Evolutionary conservation across 2,329 filamentous ascomycete genomes (phyloP).

Genomic region (Cadophora luteo-olivacea): DNA sequence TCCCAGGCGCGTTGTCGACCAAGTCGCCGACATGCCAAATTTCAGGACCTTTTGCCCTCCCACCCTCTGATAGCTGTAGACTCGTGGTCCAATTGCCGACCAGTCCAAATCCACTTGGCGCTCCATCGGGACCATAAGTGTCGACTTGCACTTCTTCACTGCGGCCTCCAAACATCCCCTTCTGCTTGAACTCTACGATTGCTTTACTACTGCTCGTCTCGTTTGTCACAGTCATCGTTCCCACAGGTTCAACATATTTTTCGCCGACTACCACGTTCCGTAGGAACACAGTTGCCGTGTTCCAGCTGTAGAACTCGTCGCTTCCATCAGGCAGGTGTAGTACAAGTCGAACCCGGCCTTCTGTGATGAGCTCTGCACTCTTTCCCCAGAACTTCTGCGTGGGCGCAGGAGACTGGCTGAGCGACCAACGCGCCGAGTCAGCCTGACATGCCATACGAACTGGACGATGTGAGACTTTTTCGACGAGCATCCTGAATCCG

Average conservation of each 20-base stretch:
- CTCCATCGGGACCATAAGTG: slow-evolving; percentile 70
- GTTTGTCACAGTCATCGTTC: slow-evolving; percentile 84
- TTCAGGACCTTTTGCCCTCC: slow-evolving; percentile 65
- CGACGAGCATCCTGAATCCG: slow-evolving; percentile 89
- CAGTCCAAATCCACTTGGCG: slow-evolving; percentile 70
- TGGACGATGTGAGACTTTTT: slow-evolving; percentile 93
- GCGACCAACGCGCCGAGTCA: slow-evolving; percentile 83
- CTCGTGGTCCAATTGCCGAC: slow-evolving; percentile 84
- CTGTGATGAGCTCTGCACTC: slow-evolving; percentile 90
- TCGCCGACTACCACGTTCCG: slow-evolving; percentile 97
- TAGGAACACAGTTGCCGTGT: slow-evolving; percentile 85
- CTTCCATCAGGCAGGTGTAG: slow-evolving; percentile 69
- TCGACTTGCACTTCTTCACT: slow-evolving; percentile 88
- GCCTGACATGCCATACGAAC: slow-evolving; percentile 94
- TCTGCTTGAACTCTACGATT: slow-evolving; percentile 88
- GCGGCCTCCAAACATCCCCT: slow-evolving; percentile 96
- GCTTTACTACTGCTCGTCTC: slow-evolving; percentile 86
- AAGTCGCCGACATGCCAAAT: slow-evolving; percentile 82
- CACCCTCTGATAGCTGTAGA: slow-evolving; percentile 70
- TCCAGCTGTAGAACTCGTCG: slow-evolving; percentile 89
- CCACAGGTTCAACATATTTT: slow-evolving; percentile 96
- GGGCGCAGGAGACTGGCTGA: slow-evolving; percentile 85
- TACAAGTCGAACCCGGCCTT: slow-evolving; percentile 81
- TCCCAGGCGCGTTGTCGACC: slow-evolving; percentile 78
- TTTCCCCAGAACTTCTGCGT: slow-evolving; percentile 99